A percentile compares a stretch with the other conserved stretches of the same genome.
These are phyloP conservation scores for Earliella scabrosa DNA, from an alignment of 1,284 basidiomycete genomes.

Conservation along the genomic window DNA sequence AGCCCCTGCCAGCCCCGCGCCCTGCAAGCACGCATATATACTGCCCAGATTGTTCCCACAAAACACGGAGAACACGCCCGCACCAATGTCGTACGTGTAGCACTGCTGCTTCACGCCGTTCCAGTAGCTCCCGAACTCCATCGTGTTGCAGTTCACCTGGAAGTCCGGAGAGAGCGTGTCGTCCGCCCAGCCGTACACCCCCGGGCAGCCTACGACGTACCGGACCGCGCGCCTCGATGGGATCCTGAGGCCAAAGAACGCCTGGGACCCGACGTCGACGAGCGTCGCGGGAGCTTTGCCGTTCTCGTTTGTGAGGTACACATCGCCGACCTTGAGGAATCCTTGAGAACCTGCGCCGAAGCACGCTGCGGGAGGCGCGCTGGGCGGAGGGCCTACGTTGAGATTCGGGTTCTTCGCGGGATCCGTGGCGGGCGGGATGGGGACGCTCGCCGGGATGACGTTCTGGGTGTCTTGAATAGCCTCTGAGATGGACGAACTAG, in stretches of 20 bases:
- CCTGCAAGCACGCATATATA: slow-evolving; percentile 9
- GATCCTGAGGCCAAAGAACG: slow-evolving; percentile 9
- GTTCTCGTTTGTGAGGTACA: slow-evolving; percentile 1
- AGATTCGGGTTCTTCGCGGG: slow-evolving; percentile 7
- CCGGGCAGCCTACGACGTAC: not conserved
- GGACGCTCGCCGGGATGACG: slow-evolving; percentile 3
- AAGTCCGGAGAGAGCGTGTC: not conserved
- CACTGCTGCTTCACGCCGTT: slow-evolving; percentile 8
- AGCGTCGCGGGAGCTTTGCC: slow-evolving; percentile 2
- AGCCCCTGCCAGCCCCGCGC: not conserved
- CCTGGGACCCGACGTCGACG: slow-evolving; percentile 7
- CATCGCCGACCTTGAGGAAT: slow-evolving; percentile 6
- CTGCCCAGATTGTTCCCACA: slow-evolving; percentile 2
- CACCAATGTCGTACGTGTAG: not conserved
- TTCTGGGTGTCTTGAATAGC: not conserved
- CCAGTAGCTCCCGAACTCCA: slow-evolving; percentile 9
- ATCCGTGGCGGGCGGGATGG: not conserved
- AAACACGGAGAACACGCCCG: not conserved
- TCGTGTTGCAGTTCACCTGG: slow-evolving; percentile 8
- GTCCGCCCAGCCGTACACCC: not conserved
- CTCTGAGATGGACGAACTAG: not conserved
- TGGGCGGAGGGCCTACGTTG: not conserved
- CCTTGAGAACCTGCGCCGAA: slow-evolving; percentile 11
- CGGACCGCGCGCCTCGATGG: not conserved
- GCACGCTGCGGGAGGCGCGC: slow-evolving; percentile 4